Base-by-base conservation (phyloP, 2,329 filamentous ascomycete genomes). In the Xylaria sp. region DNA sequence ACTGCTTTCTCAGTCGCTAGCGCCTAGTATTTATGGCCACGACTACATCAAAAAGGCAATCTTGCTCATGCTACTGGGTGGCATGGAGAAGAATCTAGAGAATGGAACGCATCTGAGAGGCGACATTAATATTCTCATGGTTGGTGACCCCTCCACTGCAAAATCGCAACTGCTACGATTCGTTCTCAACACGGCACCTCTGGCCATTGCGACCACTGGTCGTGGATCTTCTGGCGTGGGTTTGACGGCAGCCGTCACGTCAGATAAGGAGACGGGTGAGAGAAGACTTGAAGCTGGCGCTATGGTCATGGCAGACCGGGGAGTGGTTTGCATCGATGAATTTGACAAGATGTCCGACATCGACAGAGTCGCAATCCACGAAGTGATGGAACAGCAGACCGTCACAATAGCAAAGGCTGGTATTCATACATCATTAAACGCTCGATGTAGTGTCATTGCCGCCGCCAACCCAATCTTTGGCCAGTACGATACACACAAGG, bases 311-410 rank as follows among this genome's bases (percentile, higher is more conserved):
- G 95, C 89, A 67, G 95, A 99, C 76, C 90, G 95, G 66, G 95
- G 95, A 70, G 94, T 99, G 11, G 95, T 99, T 35, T 99, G 95
- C 81, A 99, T 99, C 69, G 95, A 99, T 75, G 95, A 99, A 74
- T 99, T 99, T 70, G 95, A 99, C 82, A 99, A 99, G 78, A 99
- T 99, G 95, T 97, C 93, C 60, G 95, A 99, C 75, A 90, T 98
- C 61, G 95, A 99, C 78, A 89, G 95, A 75, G 95, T 99, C 3
- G 95, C 95, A 49, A 99, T 99, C 71, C 95, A 99, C 86, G 95
- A 99, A 91, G 95, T 99, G 69, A 99, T 99, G 95, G 95, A 99
- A 79, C 95, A 99, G 80, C 95, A 99, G 79, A 99, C 95, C 0
- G 95, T 99, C 64, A 99, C 95, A 14, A 99, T 99, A 73, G 95